A percentile compares a stretch with the other conserved stretches of the same genome.
Evolutionary conservation across 148 eudicot genomes (phyloP).

Genomic region (Mesembryanthemum crystallinum): DNA sequence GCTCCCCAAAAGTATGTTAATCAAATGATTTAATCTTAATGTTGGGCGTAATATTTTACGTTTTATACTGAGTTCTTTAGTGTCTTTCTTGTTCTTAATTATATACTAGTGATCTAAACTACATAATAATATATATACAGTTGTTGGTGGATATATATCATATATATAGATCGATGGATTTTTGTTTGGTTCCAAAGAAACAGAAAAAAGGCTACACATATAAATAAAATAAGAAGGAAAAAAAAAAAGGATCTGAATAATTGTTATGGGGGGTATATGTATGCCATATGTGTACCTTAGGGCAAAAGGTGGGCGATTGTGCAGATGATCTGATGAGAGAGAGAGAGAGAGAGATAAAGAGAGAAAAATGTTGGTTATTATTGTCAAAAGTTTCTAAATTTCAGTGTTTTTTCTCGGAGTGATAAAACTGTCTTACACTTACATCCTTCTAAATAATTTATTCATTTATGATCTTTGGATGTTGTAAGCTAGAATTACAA

Average conservation of each 20-base stretch:
- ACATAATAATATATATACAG: too few relatives aligned
- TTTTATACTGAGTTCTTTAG: not conserved
- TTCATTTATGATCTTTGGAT: not conserved
- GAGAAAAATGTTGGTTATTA: too few relatives aligned
- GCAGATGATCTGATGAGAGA: too few relatives aligned
- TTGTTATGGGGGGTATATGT: not conserved
- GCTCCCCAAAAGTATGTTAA: not conserved
- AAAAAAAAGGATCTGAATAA: not conserved
- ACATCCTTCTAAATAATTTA: conserved; percentile 15
- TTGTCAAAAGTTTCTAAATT: conserved; percentile 39
- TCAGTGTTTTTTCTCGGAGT: conserved; percentile 61
- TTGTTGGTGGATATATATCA: not conserved
- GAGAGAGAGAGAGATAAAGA: too few relatives aligned
- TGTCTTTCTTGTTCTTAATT: too few relatives aligned
- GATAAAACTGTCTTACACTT: conserved; percentile 36
- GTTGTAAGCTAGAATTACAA: not conserved
- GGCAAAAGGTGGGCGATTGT: conserved; percentile 17
- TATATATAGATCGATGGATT: not conserved
- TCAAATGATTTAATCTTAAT: not conserved
- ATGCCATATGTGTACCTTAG: too few relatives aligned
- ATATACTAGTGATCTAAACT: too few relatives aligned
- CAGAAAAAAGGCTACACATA: not conserved
- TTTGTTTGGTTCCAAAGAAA: conserved; percentile 2
- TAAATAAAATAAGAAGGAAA: too few relatives aligned
- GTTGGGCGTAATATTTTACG: not conserved